Evolutionary conservation across 805 yeast genomes (phyloP).

Genomic region (Geotrichum ghanense): DNA sequence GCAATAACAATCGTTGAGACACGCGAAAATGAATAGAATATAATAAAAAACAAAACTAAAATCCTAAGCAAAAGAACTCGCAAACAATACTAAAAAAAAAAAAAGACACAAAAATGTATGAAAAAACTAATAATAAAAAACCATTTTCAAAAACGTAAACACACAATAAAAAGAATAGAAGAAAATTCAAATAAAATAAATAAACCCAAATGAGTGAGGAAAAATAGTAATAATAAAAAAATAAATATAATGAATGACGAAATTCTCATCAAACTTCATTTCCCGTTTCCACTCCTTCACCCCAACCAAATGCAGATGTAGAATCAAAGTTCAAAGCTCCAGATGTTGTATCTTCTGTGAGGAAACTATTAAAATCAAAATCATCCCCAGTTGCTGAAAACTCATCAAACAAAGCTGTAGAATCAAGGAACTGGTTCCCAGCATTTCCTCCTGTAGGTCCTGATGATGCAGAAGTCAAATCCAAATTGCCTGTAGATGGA

Average conservation of each 20-base stretch:
- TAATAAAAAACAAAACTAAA: no score
- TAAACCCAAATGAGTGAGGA: no score
- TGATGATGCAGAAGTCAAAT: constrained; percentile 1
- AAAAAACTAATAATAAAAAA: no score
- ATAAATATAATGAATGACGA: no score
- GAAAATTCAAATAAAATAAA: no score
- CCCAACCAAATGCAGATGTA: constrained; percentile 10
- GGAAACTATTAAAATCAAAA: constrained; percentile 35
- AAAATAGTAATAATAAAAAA: not conserved
- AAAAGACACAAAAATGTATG: no score
- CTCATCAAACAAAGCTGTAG: constrained; percentile 23
- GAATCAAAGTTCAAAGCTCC: constrained; percentile 8
- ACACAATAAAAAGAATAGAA: no score
- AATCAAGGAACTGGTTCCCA: constrained; percentile 22
- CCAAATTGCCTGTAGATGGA: constrained; percentile 1
- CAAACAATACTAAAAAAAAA: no score
- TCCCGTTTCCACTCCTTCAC: constrained; percentile 10
- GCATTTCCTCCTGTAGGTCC: constrained; percentile 6
- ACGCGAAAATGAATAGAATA: no score
- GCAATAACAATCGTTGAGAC: no score
- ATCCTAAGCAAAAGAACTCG: no score
- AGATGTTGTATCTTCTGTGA: constrained; percentile 29
- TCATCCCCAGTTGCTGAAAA: constrained; percentile 18
- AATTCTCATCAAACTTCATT: constrained; percentile 5
- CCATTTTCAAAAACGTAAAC: no score